These are phyloP conservation scores for Neurospora africana DNA, from an alignment of 495 filamentous ascomycete species.

Conservation along the genomic window DNA sequence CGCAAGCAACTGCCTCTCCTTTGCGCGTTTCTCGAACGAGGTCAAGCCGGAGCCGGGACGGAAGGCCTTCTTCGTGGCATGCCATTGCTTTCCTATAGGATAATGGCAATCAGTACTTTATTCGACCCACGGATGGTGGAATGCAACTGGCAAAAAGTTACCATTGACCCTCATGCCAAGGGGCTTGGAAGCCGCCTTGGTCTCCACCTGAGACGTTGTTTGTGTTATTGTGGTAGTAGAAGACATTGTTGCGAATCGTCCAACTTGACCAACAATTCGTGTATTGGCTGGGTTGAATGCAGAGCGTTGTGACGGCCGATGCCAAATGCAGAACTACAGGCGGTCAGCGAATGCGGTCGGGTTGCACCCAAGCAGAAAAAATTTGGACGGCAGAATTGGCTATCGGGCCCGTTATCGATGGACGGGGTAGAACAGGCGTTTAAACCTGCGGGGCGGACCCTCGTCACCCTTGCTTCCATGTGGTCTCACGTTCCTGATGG, in stretches of 20 bases:
- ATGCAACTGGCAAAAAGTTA: slow-evolving; percentile 16
- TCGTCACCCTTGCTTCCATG: neutral
- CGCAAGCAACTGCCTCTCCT: slow-evolving; percentile 50
- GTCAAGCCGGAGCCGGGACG: slow-evolving; percentile 66
- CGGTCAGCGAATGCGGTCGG: slow-evolving; percentile 1
- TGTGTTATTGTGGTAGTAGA: slow-evolving; percentile 1
- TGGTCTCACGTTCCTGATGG: neutral
- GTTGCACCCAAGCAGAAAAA: neutral
- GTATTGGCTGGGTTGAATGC: neutral
- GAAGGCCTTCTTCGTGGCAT: slow-evolving; percentile 71
- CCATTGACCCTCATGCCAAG: slow-evolving; percentile 59
- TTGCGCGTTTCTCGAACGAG: slow-evolving; percentile 65
- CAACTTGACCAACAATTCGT: neutral
- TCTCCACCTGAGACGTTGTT: neutral
- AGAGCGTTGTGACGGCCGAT: neutral
- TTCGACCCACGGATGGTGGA: neutral
- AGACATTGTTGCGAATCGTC: slow-evolving; percentile 13
- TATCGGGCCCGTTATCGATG: neutral
- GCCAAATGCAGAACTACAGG: neutral
- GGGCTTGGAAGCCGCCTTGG: slow-evolving; percentile 14
- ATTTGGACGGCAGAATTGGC: slow-evolving; percentile 10
- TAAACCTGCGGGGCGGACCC: neutral
- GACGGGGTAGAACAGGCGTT: neutral
- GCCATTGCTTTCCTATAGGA: slow-evolving; percentile 87
- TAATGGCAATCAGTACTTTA: neutral